A percentile compares a stretch with the other conserved stretches of the same genome.
phyloP scores from a whole-genome alignment of 495 filamentous ascomycete species.

The Polyplosphaeria fusca region DNA sequence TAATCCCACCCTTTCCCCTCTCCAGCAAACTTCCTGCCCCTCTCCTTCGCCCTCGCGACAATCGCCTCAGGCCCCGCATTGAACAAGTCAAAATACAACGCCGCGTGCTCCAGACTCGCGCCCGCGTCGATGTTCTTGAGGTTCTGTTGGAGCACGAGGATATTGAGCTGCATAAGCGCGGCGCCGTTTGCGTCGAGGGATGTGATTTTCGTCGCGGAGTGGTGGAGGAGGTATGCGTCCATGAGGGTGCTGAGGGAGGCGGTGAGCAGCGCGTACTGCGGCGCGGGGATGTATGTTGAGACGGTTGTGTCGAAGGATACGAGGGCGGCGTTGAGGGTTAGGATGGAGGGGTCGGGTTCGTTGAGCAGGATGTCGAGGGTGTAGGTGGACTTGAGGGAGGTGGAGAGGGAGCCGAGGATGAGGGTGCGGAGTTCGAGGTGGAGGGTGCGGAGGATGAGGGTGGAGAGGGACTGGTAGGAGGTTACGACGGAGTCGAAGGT shows the following conservation, averaged over 20 bases:
- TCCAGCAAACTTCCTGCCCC: constrained; percentile 35
- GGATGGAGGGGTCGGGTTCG: constrained; percentile 73
- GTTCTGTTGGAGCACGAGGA: constrained; percentile 91
- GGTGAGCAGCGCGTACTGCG: constrained; percentile 49
- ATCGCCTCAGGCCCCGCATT: constrained; percentile 67
- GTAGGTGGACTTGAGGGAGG: constrained; percentile 47
- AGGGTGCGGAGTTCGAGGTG: constrained; percentile 84
- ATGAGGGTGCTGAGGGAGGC: constrained; percentile 69
- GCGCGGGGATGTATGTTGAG: constrained; percentile 60
- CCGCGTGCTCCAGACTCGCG: constrained; percentile 60
- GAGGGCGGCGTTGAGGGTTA: constrained; percentile 75
- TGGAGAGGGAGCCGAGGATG: constrained; percentile 57
- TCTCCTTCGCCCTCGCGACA: constrained; percentile 39
- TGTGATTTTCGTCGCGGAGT: constrained; percentile 60
- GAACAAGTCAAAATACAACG: constrained; percentile 78
- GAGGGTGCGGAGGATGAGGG: constrained; percentile 72
- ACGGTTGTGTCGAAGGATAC: constrained; percentile 80
- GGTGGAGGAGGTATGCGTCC: constrained; percentile 61
- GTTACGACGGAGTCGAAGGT: constrained; percentile 84
- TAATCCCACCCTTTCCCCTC: constrained; percentile 60
- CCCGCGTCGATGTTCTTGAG: constrained; percentile 77
- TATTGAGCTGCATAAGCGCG: constrained; percentile 79
- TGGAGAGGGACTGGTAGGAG: constrained; percentile 73
- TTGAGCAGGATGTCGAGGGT: constrained; percentile 69
- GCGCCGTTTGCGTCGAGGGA: constrained; percentile 74